These are phyloP conservation scores for Fusarium graminum DNA, from an alignment of 2,329 filamentous ascomycete genomes.

Conservation along the genomic window DNA sequence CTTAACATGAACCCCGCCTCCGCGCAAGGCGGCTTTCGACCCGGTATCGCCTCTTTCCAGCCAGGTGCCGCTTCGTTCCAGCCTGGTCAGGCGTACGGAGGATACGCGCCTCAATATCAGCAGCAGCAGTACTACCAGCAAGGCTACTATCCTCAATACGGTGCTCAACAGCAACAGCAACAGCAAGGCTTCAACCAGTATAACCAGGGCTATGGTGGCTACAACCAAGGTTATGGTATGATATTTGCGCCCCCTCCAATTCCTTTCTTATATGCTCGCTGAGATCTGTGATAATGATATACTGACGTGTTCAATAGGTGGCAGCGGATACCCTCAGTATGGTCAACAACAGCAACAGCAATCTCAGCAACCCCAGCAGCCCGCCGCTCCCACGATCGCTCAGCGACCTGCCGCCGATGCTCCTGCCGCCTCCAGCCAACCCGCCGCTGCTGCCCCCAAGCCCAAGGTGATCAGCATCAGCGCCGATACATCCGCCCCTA, in stretches of 20 bases:
- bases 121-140: conserved; percentile 65
- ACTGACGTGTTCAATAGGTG: conserved; percentile 54
- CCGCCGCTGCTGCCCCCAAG: conserved; percentile 63
- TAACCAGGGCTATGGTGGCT: conserved; percentile 66
- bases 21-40: conserved; percentile 62
- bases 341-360: conserved; percentile 55
- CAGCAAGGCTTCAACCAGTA: conserved; percentile 63
- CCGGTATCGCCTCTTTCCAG: conserved; percentile 74
- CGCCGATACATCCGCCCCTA: conserved; percentile 65
- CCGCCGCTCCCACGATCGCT: conserved; percentile 47
- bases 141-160: conserved; percentile 72
- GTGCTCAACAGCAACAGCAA: conserved; percentile 49
- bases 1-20: conserved; percentile 75
- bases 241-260: conserved; percentile 24
- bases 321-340: conserved; percentile 68
- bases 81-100: conserved; percentile 76
- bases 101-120: conserved; percentile 68
- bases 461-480: conserved; percentile 80
- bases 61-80: conserved; percentile 79
- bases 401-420: conserved; percentile 48
- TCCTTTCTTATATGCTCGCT: not conserved
- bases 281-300: conserved; percentile 15
- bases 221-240: conserved; percentile 61
- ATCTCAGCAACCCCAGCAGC: conserved; percentile 60
- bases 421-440: conserved; percentile 60